Evolutionary conservation across 164 flowering plant genomes (phyloP).

Genomic region (Piper betle): DNA sequence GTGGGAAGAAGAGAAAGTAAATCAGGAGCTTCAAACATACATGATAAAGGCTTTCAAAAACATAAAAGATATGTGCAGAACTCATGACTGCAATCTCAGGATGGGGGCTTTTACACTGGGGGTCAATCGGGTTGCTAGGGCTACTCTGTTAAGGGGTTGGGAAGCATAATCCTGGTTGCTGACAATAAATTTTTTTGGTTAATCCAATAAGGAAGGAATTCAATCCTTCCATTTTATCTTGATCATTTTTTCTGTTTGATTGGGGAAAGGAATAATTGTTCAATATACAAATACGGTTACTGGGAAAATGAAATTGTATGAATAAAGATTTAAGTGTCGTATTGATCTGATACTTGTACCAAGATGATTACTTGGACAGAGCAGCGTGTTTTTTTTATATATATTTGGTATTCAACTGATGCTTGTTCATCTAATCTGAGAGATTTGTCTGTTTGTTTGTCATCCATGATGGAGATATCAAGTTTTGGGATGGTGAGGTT

Average conservation of each 20-base stretch:
- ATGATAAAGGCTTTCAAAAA: slow-evolving; percentile 59
- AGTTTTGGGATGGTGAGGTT: no score
- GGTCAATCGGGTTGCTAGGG: slow-evolving; percentile 79
- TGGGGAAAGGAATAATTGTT: background rate
- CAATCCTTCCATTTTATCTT: background rate
- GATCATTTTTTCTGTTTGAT: background rate
- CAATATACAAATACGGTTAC: background rate
- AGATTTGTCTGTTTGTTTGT: no score
- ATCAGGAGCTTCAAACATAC: slow-evolving; percentile 52
- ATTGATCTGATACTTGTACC: background rate
- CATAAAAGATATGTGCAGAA: slow-evolving; percentile 63
- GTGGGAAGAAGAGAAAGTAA: slow-evolving; percentile 95
- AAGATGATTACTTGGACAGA: no score
- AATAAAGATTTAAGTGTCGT: no score
- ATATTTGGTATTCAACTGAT: no score
- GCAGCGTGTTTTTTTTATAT: no score
- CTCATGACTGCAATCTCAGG: slow-evolving; percentile 68
- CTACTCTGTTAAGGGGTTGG: slow-evolving; percentile 78
- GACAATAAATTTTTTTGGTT: background rate
- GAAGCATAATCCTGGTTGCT: slow-evolving; percentile 35
- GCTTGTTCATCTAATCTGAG: no score
- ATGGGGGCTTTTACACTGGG: slow-evolving; percentile 95
- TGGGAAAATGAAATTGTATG: background rate
- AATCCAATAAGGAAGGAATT: background rate
- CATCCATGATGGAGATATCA: no score